A percentile compares a stretch with the other conserved stretches of the same genome.
Evolutionary conservation across 306 rosid species (phyloP).

Genomic region (Cicer judaicum): DNA sequence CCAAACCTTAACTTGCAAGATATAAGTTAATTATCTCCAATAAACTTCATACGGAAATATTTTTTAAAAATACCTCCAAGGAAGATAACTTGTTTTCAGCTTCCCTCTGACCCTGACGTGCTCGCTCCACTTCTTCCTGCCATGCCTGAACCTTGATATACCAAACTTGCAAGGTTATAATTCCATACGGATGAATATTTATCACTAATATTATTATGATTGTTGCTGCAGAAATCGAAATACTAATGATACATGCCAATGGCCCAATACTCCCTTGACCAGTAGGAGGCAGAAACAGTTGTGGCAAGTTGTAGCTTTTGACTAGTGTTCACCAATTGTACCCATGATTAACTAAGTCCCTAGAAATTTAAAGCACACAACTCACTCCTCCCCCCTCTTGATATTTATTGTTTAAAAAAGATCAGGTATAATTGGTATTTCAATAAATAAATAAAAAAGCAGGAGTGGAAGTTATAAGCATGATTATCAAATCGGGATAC

Average conservation of each 20-base stretch:
- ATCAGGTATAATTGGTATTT: neutral
- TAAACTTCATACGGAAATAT: constrained; percentile 19
- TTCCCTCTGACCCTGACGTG: constrained; percentile 94
- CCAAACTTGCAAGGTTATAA: constrained; percentile 32
- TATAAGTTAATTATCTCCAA: constrained; percentile 29
- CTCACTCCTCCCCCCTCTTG: neutral
- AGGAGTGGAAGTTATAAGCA: neutral
- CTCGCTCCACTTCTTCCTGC: constrained; percentile 98
- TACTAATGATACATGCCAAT: constrained; percentile 9
- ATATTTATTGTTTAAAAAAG: neutral
- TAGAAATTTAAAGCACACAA: neutral
- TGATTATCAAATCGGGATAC: too few relatives aligned
- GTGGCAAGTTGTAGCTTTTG: constrained; percentile 17
- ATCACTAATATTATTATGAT: constrained; percentile 28
- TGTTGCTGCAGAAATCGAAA: neutral
- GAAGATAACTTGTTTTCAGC: constrained; percentile 93
- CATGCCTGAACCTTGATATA: constrained; percentile 79
- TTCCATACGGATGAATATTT: constrained; percentile 34
- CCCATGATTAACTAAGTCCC: neutral
- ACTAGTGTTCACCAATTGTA: neutral
- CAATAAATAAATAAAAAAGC: neutral
- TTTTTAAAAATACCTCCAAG: constrained; percentile 58
- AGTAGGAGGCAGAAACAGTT: neutral
- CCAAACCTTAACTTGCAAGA: constrained; percentile 34
- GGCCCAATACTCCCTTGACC: constrained; percentile 1